phyloP scores from a whole-genome alignment of 176 grass and related monocot genomes.

The Tuctoria greenei region DNA sequence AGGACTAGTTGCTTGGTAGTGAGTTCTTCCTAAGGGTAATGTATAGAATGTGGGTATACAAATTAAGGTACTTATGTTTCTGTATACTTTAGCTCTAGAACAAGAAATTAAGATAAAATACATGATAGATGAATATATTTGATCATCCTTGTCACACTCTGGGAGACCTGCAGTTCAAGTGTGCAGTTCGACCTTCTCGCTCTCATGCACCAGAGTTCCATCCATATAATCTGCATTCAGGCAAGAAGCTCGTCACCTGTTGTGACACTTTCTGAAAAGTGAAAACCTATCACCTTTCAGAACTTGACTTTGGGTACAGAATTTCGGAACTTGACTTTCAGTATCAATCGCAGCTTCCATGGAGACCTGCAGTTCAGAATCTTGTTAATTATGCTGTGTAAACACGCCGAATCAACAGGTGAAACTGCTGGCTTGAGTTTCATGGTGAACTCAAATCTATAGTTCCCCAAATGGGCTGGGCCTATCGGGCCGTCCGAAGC shows the following conservation, averaged over 20 bases:
- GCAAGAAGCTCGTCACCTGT: no score
- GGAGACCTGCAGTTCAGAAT: not conserved
- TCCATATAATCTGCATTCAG: no score
- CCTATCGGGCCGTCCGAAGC: no score
- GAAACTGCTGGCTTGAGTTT: not conserved
- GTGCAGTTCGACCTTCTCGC: no score
- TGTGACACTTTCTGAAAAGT: not conserved
- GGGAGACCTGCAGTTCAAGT: no score
- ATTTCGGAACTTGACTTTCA: not conserved
- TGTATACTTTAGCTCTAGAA: slow-evolving; percentile 46
- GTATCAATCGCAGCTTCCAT: not conserved
- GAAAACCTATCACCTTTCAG: not conserved
- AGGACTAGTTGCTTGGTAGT: slow-evolving; percentile 37
- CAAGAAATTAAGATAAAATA: slow-evolving; percentile 36
- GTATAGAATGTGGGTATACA: slow-evolving; percentile 45
- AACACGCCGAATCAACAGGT: not conserved
- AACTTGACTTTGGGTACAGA: not conserved
- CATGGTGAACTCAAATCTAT: not conserved
- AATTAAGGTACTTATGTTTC: slow-evolving; percentile 23
- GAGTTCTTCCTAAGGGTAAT: slow-evolving; percentile 37
- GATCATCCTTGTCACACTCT: slow-evolving; percentile 7
- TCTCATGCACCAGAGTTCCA: no score
- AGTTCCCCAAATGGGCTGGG: no score
- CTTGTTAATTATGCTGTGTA: slow-evolving; percentile 2
- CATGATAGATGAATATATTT: slow-evolving; percentile 38